Evolutionary conservation across 2,329 filamentous ascomycete genomes (phyloP).

Genomic region (Raffaelea ambrosiae): DNA sequence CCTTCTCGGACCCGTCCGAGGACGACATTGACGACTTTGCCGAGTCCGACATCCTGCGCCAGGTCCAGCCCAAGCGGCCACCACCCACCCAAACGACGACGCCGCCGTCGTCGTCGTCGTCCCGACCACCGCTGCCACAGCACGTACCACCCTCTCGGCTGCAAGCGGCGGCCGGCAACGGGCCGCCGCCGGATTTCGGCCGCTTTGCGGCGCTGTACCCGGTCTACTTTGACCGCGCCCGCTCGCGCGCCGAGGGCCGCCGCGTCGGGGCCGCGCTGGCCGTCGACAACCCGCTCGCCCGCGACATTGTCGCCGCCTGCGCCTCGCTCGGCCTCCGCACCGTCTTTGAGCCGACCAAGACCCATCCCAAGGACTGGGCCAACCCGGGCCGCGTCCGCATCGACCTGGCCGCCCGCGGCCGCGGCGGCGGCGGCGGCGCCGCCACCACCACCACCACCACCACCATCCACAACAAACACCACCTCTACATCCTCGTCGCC

Average conservation of each 20-base stretch:
- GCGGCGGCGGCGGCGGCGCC: constrained; percentile 8
- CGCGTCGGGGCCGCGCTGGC: constrained; percentile 66
- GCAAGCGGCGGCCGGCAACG: constrained; percentile 14
- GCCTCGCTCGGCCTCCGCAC: constrained; percentile 60
- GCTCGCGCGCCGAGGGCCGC: constrained; percentile 69
- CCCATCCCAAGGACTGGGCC: constrained; percentile 93
- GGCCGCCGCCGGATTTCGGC: constrained; percentile 49
- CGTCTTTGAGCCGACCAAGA: constrained; percentile 83
- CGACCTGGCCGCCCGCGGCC: constrained; percentile 43
- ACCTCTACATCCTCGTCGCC: constrained; percentile 76
- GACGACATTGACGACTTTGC: constrained; percentile 64
- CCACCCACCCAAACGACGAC: constrained; percentile 12
- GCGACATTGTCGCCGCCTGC: constrained; percentile 83
- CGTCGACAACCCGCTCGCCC: constrained; percentile 76
- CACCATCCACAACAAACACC: constrained; percentile 68
- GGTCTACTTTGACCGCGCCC: constrained; percentile 79
- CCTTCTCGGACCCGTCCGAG: constrained; percentile 75
- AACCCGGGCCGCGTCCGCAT: constrained; percentile 89
- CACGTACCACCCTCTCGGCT: constrained; percentile 7
- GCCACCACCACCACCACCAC: constrained; percentile 28
- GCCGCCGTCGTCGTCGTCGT: constrained; percentile 6
- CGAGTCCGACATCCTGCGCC: constrained; percentile 48
- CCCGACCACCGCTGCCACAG: background rate
- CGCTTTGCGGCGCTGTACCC: constrained; percentile 88
- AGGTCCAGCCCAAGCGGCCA: constrained; percentile 18